Base-by-base conservation (phyloP, 129 eudicot genomes). In the Pseudognaphalium luteoalbum region DNA sequence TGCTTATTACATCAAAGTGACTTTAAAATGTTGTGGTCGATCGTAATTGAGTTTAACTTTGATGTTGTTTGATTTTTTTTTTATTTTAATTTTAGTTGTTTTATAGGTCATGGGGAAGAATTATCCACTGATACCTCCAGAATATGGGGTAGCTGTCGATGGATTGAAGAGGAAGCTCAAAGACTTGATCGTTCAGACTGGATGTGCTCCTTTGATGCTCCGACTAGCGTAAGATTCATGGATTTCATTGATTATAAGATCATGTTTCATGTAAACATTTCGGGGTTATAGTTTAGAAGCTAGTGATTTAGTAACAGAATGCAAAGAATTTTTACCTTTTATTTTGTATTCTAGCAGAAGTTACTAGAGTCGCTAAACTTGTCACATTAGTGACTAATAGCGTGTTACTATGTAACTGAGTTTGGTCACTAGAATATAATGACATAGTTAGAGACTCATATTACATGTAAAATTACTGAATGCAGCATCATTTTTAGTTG, bases 131-230 rank as follows among this genome's bases (percentile, higher is more conserved):
- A 14, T 57, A 19, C 22, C 25, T 57, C 25, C 25, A 0, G 62
- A 57, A 57, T 57, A 57, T 29, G 11, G 10, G 62, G 25, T 7
- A 57, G 62, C 62, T 57, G 62, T 57, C 7, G 62, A 57, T 19
- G 62, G 25, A n/a, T 19, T 57, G 62, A 57, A 57, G 25, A 57
- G 12, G 12, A 57, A 57, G 28, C 62, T 57, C 25, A 19, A 19
- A 17, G 62, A 57, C 25, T 20, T 57, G 3, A 1, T 17, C 25
- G 62, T 21, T 57, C 25, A 57, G 29, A 57, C 22, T 7, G 11
- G 28, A n/a, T 57, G 28, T 57, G 62, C 62, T 19, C 62, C 62
- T 57, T 57, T 57, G 29, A 57, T 57, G 62, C 62, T 57, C 25
- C 62, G 62, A 17, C 28, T 57, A 17, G 25, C 62, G 62, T 57